Conservation (phyloP, 805 yeast genomes). For the Pichia deserticola region DNA sequence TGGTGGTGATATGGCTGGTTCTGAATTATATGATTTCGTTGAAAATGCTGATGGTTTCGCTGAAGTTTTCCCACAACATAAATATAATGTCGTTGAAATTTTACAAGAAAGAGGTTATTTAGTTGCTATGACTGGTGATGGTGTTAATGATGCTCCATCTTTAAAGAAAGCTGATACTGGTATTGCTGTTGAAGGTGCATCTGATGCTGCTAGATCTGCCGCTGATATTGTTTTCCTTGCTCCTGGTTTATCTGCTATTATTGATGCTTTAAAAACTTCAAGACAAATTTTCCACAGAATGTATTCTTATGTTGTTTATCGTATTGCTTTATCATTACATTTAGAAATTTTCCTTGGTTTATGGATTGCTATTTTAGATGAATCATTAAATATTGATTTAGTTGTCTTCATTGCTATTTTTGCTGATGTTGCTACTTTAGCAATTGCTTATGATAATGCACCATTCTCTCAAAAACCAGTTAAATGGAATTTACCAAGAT, state of each 20-base stretch:
- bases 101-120: conserved; percentile 90
- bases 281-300: conserved; percentile 97
- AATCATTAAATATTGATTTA: conserved; percentile 75
- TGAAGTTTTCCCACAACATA: conserved; percentile 96
- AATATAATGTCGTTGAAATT: conserved; percentile 89
- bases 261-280: conserved; percentile 88
- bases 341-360: conserved; percentile 89
- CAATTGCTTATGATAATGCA: conserved; percentile 80
- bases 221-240: conserved; percentile 92
- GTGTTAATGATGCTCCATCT: conserved; percentile 95
- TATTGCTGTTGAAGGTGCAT: conserved; percentile 96
- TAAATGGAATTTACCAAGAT: conserved; percentile 90
- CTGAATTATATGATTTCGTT: conserved; percentile 92
- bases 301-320: conserved; percentile 94
- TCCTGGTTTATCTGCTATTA: conserved; percentile 89
- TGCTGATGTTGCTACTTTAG: conserved; percentile 93
- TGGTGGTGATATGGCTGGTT: conserved; percentile 87
- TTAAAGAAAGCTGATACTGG: conserved; percentile 90
- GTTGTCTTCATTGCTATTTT: conserved; percentile 93
- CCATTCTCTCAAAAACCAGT: conserved; percentile 86
- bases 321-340: conserved; percentile 89
- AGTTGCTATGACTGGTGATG: conserved; percentile 98
- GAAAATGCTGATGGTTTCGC: conserved; percentile 97
- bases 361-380: conserved; percentile 89
- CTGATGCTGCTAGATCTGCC: conserved; percentile 93